phyloP scores from a whole-genome alignment of 495 filamentous ascomycete genomes.

The Aspergillus indologenus region DNA sequence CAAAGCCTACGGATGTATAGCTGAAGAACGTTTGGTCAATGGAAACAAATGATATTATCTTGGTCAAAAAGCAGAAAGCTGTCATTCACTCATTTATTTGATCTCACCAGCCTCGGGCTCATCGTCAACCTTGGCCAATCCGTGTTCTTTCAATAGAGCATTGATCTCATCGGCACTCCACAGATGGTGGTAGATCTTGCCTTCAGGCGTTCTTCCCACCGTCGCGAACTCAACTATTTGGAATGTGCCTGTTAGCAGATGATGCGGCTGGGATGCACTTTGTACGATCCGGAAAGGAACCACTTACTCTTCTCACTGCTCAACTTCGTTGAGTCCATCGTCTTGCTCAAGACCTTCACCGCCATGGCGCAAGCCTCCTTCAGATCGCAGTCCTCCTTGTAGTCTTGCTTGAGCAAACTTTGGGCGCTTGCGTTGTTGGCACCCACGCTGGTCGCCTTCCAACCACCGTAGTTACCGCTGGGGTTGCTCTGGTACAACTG shows the following conservation, averaged over 20 bases:
- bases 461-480: conserved; percentile 98
- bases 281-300: background rate
- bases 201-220: conserved; percentile 88
- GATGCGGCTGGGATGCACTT: background rate
- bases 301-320: conserved; percentile 96
- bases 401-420: conserved; percentile 97
- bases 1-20: conserved; percentile 6
- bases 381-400: conserved; percentile 93
- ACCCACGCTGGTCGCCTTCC: conserved; percentile 97
- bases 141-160: conserved; percentile 89
- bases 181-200: conserved; percentile 95
- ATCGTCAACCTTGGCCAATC: conserved; percentile 83
- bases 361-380: conserved; percentile 97
- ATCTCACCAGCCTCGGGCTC: conserved; percentile 63
- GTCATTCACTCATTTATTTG: conserved; percentile 37
- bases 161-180: conserved; percentile 98
- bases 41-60: conserved; percentile 30
- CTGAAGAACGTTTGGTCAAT: conserved; percentile 1
- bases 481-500: conserved; percentile 99
- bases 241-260: conserved; percentile 31
- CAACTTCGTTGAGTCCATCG: conserved; percentile 98
- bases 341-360: conserved; percentile 99
- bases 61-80: conserved; percentile 15
- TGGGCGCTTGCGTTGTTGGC: conserved; percentile 98
- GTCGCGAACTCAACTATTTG: conserved; percentile 92